These are phyloP conservation scores for Blastobotrys apis DNA, from an alignment of 1,139 yeast species.

Conservation along the genomic window DNA sequence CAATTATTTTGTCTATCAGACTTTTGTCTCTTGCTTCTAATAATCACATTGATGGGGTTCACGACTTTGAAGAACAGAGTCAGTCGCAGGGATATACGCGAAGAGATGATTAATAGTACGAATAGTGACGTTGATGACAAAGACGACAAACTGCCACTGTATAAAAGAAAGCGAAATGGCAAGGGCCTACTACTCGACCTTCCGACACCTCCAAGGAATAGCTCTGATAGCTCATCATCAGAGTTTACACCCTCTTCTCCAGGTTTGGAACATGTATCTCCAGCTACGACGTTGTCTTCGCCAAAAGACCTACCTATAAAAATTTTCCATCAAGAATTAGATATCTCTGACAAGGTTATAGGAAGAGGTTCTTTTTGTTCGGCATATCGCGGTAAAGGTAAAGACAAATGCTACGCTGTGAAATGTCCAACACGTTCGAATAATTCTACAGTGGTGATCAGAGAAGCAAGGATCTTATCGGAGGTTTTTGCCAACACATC, in stretches of 20 bases:
- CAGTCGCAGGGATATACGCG: too few species aligned
- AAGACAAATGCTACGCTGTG: slow-evolving; percentile 16
- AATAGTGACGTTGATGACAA: too few species aligned
- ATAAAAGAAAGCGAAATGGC: background rate
- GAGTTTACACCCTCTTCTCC: slow-evolving; percentile 2
- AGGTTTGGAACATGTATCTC: slow-evolving; percentile 1
- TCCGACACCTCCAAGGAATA: background rate
- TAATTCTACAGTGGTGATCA: slow-evolving; percentile 15
- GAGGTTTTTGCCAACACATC: background rate
- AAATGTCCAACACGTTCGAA: slow-evolving; percentile 16
- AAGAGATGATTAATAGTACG: too few species aligned
- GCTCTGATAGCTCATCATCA: background rate
- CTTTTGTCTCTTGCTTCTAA: too few species aligned
- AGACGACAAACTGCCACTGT: too few species aligned
- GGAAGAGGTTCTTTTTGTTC: slow-evolving; percentile 23
- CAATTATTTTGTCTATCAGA: too few species aligned
- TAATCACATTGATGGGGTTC: too few species aligned
- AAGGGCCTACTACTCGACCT: background rate
- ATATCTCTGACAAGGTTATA: slow-evolving; percentile 11
- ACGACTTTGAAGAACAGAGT: too few species aligned
- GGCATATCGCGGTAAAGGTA: slow-evolving; percentile 15
- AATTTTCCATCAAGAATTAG: slow-evolving; percentile 3
- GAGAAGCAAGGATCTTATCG: slow-evolving; percentile 20
- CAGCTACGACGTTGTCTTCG: slow-evolving; percentile 3
- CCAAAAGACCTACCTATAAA: slow-evolving; percentile 4